These are phyloP conservation scores for Sanguinoderma infundibulare DNA, from an alignment of 1,284 basidiomycete genomes.

Conservation along the genomic window DNA sequence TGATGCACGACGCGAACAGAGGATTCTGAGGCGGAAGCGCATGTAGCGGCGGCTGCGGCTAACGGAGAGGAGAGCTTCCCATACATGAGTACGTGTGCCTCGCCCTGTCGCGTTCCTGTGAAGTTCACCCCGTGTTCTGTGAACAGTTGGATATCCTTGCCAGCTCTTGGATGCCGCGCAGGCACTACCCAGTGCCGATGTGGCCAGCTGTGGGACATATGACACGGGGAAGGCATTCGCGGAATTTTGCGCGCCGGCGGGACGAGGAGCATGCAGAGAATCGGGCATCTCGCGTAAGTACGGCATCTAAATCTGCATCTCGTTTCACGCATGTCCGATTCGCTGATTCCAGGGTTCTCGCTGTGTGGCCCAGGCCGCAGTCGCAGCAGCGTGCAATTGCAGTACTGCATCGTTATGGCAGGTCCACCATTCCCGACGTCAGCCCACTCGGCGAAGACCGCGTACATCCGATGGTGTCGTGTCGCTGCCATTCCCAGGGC, in stretches of 20 bases:
- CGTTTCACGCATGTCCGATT: slow-evolving; percentile 27
- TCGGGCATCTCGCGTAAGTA: slow-evolving; percentile 20
- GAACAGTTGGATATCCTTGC: slow-evolving; percentile 1
- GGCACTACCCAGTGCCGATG: neutral
- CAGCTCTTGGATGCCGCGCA: neutral
- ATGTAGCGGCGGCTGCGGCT: neutral
- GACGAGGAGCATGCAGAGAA: slow-evolving; percentile 4
- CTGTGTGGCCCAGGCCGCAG: slow-evolving; percentile 8
- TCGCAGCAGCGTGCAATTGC: neutral
- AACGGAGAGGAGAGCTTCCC: slow-evolving; percentile 8
- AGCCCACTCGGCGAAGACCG: slow-evolving; percentile 17
- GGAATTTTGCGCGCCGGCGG: slow-evolving; percentile 13
- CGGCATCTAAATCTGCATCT: slow-evolving; percentile 29
- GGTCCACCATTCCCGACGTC: slow-evolving; percentile 13
- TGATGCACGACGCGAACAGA: slow-evolving; percentile 2
- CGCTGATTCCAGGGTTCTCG: slow-evolving; percentile 20
- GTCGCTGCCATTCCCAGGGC: slow-evolving; percentile 8
- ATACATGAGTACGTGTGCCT: slow-evolving; percentile 10
- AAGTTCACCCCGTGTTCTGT: neutral
- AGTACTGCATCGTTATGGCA: slow-evolving; percentile 13
- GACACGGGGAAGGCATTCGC: slow-evolving; percentile 3
- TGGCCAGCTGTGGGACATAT: neutral
- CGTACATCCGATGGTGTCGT: slow-evolving; percentile 24
- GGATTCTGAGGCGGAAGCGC: neutral
- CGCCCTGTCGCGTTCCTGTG: slow-evolving; percentile 6